Percentiles rank a stretch among this genome's conserved stretches.
These are phyloP conservation scores for Stevia rebaudiana DNA, from an alignment of 140 eudicot species.

Conservation along the genomic window DNA sequence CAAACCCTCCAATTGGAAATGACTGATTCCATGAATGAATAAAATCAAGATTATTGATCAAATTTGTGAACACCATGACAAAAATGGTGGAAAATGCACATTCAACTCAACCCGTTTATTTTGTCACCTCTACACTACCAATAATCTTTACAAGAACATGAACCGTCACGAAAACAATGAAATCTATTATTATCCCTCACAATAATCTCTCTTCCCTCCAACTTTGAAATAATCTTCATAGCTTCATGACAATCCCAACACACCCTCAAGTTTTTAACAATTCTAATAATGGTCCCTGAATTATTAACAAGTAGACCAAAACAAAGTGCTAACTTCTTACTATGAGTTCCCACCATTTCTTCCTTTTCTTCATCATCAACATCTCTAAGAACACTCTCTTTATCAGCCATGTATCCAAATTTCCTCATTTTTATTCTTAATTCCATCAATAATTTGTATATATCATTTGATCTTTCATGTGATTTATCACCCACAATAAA, in stretches of 20 bases:
- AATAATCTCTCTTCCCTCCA: slow-evolving; percentile 65
- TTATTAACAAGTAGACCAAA: slow-evolving; percentile 64
- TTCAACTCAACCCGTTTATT: background rate
- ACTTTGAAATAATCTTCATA: slow-evolving; percentile 58
- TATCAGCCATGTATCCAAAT: slow-evolving; percentile 60
- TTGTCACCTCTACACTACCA: slow-evolving; percentile 37
- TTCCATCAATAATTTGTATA: slow-evolving; percentile 44
- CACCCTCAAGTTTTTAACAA: slow-evolving; percentile 73
- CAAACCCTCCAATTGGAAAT: no score
- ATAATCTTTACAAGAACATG: slow-evolving; percentile 72
- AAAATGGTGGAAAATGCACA: background rate
- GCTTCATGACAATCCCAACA: slow-evolving; percentile 79
- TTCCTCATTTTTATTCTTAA: slow-evolving; percentile 49
- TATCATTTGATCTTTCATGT: slow-evolving; percentile 49
- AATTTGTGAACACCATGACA: background rate
- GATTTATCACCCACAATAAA: slow-evolving; percentile 70
- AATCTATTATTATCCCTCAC: slow-evolving; percentile 80
- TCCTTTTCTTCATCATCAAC: slow-evolving; percentile 92
- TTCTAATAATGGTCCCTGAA: slow-evolving; percentile 41
- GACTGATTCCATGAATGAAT: no score
- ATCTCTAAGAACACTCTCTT: slow-evolving; percentile 58
- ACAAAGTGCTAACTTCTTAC: slow-evolving; percentile 78
- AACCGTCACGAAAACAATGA: slow-evolving; percentile 50
- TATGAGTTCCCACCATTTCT: slow-evolving; percentile 79
- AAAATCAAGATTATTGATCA: no score